A percentile compares a stretch with the other conserved stretches of the same genome.
Conservation (phyloP, 1,284 basidiomycete genomes). For the Trichosporon inkin region DNA sequence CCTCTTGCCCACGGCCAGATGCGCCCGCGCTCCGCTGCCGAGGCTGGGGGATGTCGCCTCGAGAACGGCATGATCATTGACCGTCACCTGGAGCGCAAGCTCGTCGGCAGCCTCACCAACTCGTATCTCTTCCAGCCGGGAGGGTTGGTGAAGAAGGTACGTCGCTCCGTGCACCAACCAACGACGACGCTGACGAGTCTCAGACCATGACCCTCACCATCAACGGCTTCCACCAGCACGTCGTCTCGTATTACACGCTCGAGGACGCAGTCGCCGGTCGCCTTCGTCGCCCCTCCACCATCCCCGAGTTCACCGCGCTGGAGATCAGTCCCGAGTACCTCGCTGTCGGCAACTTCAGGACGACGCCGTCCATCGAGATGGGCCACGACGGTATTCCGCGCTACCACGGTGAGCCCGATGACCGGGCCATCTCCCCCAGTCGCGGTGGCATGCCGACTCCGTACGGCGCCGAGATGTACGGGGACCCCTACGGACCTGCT, state of each 20-base stretch:
- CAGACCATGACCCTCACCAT: constrained; percentile 91
- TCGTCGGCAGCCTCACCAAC: constrained; percentile 84
- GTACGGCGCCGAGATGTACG: constrained; percentile 18
- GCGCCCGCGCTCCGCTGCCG: constrained; percentile 22
- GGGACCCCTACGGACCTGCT: constrained; percentile 13
- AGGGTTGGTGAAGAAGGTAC: constrained; percentile 91
- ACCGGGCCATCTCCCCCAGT: constrained; percentile 16
- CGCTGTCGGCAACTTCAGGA: constrained; percentile 83
- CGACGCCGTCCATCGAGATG: constrained; percentile 79
- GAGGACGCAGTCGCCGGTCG: constrained; percentile 85
- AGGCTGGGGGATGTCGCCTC: constrained; percentile 23
- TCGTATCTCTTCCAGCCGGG: constrained; percentile 84
- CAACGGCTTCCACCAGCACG: constrained; percentile 78
- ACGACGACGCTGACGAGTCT: not conserved
- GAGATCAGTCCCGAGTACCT: constrained; percentile 85
- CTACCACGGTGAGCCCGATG: constrained; percentile 54
- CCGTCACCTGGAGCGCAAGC: constrained; percentile 59
- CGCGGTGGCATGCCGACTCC: constrained; percentile 4
- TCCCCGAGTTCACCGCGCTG: constrained; percentile 79
- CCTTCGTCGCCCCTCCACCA: constrained; percentile 77
- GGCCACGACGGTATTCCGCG: constrained; percentile 74
- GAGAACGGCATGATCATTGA: constrained; percentile 25
- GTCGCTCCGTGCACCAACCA: not conserved
- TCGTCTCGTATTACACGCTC: constrained; percentile 93
- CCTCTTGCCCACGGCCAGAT: constrained; percentile 24